Evolutionary conservation across 2,329 filamentous ascomycete species (phyloP).

Genomic region (Penicillium palitans): DNA sequence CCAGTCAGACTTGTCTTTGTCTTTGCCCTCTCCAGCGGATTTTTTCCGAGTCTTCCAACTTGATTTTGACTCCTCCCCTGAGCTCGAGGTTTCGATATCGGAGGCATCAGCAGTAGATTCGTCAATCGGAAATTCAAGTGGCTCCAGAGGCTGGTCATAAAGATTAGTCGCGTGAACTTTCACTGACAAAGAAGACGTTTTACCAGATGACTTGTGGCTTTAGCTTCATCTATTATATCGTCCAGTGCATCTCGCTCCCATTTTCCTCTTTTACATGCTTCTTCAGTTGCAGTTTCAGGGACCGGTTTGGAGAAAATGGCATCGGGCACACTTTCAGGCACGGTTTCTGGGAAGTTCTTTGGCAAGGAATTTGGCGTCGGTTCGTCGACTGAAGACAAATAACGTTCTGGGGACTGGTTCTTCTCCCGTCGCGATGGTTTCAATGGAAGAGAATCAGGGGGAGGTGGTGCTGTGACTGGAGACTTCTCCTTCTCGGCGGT

Average conservation of each 20-base stretch:
- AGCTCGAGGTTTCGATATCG: conserved; percentile 15
- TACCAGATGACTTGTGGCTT: conserved; percentile 59
- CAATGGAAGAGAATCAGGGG: conserved; percentile 27
- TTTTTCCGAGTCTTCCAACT: neutral
- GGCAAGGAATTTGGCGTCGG: neutral
- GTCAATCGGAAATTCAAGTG: conserved; percentile 30
- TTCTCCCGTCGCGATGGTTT: conserved; percentile 29
- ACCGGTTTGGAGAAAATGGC: neutral
- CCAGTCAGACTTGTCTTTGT: conserved; percentile 28
- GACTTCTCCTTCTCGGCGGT: conserved; percentile 14
- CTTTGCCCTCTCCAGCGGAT: conserved; percentile 2
- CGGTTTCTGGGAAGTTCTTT: neutral
- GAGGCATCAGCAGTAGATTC: conserved; percentile 18
- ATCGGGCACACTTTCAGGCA: conserved; percentile 1
- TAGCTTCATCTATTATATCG: conserved; percentile 63
- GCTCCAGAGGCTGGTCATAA: conserved; percentile 33
- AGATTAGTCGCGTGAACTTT: neutral
- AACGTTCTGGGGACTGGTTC: conserved; percentile 17
- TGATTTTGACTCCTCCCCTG: conserved; percentile 10
- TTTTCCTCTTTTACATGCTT: conserved; percentile 2
- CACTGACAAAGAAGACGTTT: neutral
- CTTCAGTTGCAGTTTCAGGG: conserved; percentile 1
- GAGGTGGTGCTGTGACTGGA: conserved; percentile 7
- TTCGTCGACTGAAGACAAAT: conserved; percentile 14
- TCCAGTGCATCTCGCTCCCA: conserved; percentile 58